phyloP scores from a whole-genome alignment of 495 filamentous ascomycete species.

The Aspergillus sclerotioniger region DNA sequence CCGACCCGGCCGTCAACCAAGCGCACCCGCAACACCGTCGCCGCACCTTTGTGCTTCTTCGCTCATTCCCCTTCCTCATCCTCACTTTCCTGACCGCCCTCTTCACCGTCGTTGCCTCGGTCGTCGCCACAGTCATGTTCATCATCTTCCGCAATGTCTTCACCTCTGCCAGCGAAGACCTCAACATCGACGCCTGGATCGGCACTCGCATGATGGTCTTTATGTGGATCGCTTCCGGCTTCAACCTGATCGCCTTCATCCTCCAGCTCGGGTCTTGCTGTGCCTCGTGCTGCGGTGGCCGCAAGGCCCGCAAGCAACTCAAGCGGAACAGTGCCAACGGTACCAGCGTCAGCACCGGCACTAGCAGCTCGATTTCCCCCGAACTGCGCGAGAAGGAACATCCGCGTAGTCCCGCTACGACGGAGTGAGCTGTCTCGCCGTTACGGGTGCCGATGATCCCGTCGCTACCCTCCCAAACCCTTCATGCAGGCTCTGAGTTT shows the following conservation, averaged over 20 bases:
- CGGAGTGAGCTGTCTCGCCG: not conserved
- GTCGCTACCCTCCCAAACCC: no score
- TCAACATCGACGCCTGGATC: slow-evolving; percentile 73
- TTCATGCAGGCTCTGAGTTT: no score
- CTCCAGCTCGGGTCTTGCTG: slow-evolving; percentile 73
- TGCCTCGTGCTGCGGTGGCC: slow-evolving; percentile 44
- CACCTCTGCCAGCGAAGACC: slow-evolving; percentile 52
- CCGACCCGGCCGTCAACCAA: slow-evolving; percentile 21
- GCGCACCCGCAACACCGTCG: slow-evolving; percentile 40
- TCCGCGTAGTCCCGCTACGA: slow-evolving; percentile 5
- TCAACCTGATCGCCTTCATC: slow-evolving; percentile 64
- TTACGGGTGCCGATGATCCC: no score
- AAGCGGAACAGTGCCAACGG: slow-evolving; percentile 28
- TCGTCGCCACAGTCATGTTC: slow-evolving; percentile 79
- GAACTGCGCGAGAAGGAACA: slow-evolving; percentile 10
- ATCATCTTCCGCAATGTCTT: slow-evolving; percentile 74
- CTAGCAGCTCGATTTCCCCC: not conserved
- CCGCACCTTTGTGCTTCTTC: slow-evolving; percentile 44
- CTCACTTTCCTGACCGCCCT: slow-evolving; percentile 63
- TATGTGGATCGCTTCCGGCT: slow-evolving; percentile 79
- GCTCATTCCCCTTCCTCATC: slow-evolving; percentile 53
- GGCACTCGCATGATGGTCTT: slow-evolving; percentile 79
- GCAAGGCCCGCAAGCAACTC: slow-evolving; percentile 40
- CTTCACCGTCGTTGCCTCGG: slow-evolving; percentile 63
- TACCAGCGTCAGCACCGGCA: not conserved